Conservation (phyloP, 1,284 basidiomycete genomes). For the Mycena sp. region DNA sequence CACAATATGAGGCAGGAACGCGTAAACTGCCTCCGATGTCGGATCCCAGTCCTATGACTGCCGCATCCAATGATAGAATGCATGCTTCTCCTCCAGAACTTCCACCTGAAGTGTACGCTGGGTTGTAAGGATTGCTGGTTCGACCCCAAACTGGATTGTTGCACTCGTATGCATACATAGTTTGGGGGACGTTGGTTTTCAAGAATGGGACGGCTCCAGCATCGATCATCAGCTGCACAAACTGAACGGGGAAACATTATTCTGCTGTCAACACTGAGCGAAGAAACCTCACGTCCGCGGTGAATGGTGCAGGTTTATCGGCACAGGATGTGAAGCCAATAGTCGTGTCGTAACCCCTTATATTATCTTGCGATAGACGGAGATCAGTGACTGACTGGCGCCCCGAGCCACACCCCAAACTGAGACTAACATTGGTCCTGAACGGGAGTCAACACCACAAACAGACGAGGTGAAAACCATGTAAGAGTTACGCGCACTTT, state of each 20-base stretch:
- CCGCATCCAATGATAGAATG: constrained; percentile 50
- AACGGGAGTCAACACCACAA: background rate
- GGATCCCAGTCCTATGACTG: constrained; percentile 76
- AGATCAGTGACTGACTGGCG: too few species aligned
- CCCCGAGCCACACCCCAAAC: too few species aligned
- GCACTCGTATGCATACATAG: constrained; percentile 63
- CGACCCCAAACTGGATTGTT: constrained; percentile 59
- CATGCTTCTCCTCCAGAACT: constrained; percentile 56
- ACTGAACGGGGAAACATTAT: constrained; percentile 39
- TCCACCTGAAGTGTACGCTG: constrained; percentile 51
- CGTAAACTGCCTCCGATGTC: constrained; percentile 83
- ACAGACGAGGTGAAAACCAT: background rate
- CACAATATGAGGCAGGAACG: constrained; percentile 85
- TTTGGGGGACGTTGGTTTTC: constrained; percentile 54
- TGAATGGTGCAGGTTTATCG: constrained; percentile 62
- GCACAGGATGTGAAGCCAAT: constrained; percentile 80
- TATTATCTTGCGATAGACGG: constrained; percentile 53
- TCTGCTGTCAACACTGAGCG: background rate
- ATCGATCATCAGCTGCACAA: constrained; percentile 52
- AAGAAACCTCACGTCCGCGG: constrained; percentile 64
- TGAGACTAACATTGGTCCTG: constrained; percentile 22
- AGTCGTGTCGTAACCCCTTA: constrained; percentile 73
- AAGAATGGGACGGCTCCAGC: constrained; percentile 60
- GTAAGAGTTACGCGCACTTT: constrained; percentile 39
- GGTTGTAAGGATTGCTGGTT: constrained; percentile 53